These are phyloP conservation scores for Aspergillus glaucus DNA, from an alignment of 2,329 filamentous ascomycete species.

Conservation along the genomic window DNA sequence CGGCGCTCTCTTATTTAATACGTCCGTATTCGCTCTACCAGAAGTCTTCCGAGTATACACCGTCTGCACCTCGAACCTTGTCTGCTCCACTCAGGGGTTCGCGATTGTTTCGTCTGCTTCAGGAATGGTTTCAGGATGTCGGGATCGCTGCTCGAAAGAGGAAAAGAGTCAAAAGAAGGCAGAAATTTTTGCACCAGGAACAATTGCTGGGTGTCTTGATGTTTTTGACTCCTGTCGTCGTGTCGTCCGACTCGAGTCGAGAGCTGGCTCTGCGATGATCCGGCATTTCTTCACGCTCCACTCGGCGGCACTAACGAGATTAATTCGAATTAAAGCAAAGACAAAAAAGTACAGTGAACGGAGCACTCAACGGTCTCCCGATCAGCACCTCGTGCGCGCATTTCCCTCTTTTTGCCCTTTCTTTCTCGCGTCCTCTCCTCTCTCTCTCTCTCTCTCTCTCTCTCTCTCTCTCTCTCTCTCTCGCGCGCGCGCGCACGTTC, in stretches of 20 bases:
- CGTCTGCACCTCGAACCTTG: no score
- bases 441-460: not conserved
- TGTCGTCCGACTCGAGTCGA: no score
- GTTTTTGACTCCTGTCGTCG: no score
- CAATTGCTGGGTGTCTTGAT: not conserved
- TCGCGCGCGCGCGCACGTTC: not conserved
- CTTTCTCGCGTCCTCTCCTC: not conserved
- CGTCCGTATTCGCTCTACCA: no score
- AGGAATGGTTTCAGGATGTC: not conserved
- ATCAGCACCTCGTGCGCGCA: not conserved
- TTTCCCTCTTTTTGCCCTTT: conserved; percentile 1
- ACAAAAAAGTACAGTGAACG: no score
- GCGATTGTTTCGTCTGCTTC: not conserved
- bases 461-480: no score
- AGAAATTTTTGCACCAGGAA: not conserved
- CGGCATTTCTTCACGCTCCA: not conserved
- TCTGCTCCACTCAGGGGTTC: not conserved
- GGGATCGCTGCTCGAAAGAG: not conserved
- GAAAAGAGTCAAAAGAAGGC: not conserved
- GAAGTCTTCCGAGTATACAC: no score
- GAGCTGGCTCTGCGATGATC: no score
- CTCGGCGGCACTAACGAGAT: not conserved
- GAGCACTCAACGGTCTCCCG: not conserved
- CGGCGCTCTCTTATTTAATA: no score
- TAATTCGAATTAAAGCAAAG: not conserved